Evolutionary conservation across 257 asterid genomes (phyloP), one percentile per base, ranked within the genome.

Genomic region (Agastache rugosa): DNA sequence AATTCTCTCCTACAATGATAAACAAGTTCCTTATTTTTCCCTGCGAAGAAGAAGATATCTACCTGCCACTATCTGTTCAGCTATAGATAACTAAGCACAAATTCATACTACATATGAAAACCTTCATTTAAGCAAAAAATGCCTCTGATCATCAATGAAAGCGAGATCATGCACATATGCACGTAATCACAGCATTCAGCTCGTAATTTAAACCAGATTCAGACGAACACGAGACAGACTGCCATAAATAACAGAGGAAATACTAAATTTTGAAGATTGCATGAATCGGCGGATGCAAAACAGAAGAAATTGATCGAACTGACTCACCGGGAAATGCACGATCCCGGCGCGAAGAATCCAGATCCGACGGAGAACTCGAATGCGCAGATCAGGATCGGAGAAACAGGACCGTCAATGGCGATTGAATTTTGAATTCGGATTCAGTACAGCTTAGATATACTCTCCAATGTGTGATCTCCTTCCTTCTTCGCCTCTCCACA

Each of bases 321-420:
- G 34, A 80, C 87, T 83, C 79, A 83, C 87, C 17, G 56, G 41
- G 42, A 74, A 78, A 76, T 67, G 78, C 27, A 41, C 51, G 85
- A 84, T 84, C 81, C 71, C 19, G 77, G 54, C 17, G 63, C 60
- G 74, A 56, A 10, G 56, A 70, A 70, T 78, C 84, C 74, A 81
- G 84, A 84, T 84, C 88, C 82, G 74, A 64, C 1, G 58, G 39
- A 14, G 74, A 79, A 47, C 12, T 39, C 34, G 72, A 69, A 53
- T 72, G 64, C 63, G 60, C 77, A 67, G 81, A 79, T 76, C 82
- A 68, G 75, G 80, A 80, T 77, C 75, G 47, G 79, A 71, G 58
- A 31, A 83, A 69, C 73, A 42, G 76, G 58, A 68, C 41, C 54
- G 82, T 44, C 80, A 78, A 75, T 75, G 79, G 73, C 31, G 80